These are phyloP conservation scores for Rhizopogon sp. DNA, from an alignment of 768 basidiomycete species.

Conservation along the genomic window DNA sequence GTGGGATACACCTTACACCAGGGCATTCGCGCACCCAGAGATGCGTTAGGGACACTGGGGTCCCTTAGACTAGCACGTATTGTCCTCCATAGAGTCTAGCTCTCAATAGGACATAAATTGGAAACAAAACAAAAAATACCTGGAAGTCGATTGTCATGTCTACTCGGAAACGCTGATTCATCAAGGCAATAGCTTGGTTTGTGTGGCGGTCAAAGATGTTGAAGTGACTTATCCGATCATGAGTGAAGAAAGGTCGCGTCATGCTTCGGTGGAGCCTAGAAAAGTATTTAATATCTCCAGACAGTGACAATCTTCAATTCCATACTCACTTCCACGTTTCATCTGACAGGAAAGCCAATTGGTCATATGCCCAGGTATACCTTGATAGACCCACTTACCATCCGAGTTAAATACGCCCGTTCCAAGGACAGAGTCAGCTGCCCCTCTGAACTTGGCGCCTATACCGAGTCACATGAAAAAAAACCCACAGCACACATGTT, in stretches of 20 bases:
- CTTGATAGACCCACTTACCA: constrained; percentile 22
- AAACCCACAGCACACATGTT: neutral
- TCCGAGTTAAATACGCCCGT: constrained; percentile 55
- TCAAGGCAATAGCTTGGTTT: constrained; percentile 38
- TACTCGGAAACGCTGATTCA: constrained; percentile 37
- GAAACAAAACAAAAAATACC: no score
- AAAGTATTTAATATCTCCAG: neutral
- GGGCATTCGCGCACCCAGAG: no score
- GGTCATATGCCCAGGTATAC: neutral
- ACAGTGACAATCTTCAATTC: neutral
- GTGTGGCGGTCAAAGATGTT: constrained; percentile 56
- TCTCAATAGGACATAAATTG: no score
- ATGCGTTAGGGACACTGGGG: no score
- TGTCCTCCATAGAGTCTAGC: no score
- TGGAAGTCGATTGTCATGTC: constrained; percentile 37
- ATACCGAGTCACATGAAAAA: neutral
- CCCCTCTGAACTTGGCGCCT: constrained; percentile 29
- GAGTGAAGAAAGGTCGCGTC: constrained; percentile 67
- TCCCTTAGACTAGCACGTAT: no score
- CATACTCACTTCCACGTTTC: constrained; percentile 61
- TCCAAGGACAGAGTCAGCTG: constrained; percentile 35
- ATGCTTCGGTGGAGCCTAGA: constrained; percentile 58
- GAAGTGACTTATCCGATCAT: constrained; percentile 57
- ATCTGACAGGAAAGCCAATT: constrained; percentile 29
- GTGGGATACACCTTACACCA: no score